phyloP scores from a whole-genome alignment of 1,284 basidiomycete genomes.

The Anthracocystis walkeri region DNA sequence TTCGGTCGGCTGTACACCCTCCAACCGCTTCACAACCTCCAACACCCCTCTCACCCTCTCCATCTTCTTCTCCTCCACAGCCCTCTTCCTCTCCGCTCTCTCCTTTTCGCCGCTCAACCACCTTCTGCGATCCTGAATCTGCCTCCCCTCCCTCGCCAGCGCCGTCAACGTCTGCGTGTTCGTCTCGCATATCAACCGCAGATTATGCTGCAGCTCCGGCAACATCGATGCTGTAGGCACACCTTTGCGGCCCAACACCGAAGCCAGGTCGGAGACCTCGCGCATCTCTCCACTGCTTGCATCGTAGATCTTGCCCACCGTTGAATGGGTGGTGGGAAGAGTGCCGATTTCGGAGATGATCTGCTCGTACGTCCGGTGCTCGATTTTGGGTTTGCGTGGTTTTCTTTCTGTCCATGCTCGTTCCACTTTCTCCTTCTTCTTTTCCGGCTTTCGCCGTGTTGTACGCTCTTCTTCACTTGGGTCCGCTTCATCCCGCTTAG shows the following conservation, averaged over 20 bases:
- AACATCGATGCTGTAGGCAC: constrained; percentile 70
- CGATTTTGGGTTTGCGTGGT: constrained; percentile 56
- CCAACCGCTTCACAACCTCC: constrained; percentile 40
- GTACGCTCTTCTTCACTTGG: constrained; percentile 45
- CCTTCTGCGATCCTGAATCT: constrained; percentile 81
- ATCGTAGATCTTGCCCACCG: constrained; percentile 60
- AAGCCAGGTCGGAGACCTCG: constrained; percentile 54
- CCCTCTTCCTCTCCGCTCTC: constrained; percentile 75
- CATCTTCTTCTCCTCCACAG: constrained; percentile 73
- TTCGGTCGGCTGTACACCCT: constrained; percentile 7
- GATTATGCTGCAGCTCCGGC: constrained; percentile 94
- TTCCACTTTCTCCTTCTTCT: constrained; percentile 16
- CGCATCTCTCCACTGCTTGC: constrained; percentile 54
- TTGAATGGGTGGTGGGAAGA: constrained; percentile 17
- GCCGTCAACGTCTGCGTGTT: constrained; percentile 86
- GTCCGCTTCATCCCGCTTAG: constrained; percentile 55
- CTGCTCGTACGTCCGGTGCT: constrained; percentile 68
- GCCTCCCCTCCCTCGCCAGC: constrained; percentile 87
- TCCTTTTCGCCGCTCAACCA: constrained; percentile 77
- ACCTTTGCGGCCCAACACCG: constrained; percentile 45
- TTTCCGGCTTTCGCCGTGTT: not conserved
- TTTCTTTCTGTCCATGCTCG: constrained; percentile 59
- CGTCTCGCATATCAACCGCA: constrained; percentile 84
- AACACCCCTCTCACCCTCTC: constrained; percentile 49
- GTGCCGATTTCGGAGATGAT: constrained; percentile 61